Evolutionary conservation across 2,329 filamentous ascomycete genomes (phyloP), one percentile per base, ranked within the genome.

Genomic region (Ustilaginoidea virens): DNA sequence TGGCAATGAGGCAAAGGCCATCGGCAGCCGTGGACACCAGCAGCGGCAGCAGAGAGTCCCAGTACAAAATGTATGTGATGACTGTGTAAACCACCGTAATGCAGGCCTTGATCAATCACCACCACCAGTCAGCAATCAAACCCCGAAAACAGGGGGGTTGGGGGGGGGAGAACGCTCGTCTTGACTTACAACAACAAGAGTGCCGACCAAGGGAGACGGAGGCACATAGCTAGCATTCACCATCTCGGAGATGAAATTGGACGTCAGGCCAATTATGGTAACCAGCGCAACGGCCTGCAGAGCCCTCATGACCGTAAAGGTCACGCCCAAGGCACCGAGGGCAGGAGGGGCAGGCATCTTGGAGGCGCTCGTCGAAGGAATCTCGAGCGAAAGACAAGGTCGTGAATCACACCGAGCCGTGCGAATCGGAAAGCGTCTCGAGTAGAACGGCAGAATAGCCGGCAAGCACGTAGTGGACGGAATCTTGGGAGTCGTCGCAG

Each of bases 171-270:
- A n/a, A n/a, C n/a, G n/a, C n/a, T n/a, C n/a, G n/a, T n/a, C 19
- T 29, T 11, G 7, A 69, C 80, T 46, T 68, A 92, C 85, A 39
- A 92, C 71, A 35, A 71, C 71, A 37, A 93, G 64, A 3, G 81
- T 83, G 17, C 74, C 82, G 17, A 92, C 69, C 14, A 94, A 62
- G 26, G 85, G 72, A 29, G 69, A 60, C 0, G 83, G 80, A 0
- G 79, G 72, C 17, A 68, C 62, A 31, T 75, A 67, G 37, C 74
- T 66, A 14, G 63, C 67, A 24, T 62, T 58, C 25, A 82, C 70
- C 48, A 92, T 83, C 41, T 80, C 66, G 15, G 74, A 65, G 44
- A 92, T 75, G 53, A 93, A 92, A 53, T 86, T 83, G 44, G 78
- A 71, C 1, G 74, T 74, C 50, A 93, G 70, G 25, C 83, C 82